Evolutionary conservation across 2,329 filamentous ascomycete genomes (phyloP).

Genomic region (Fusarium neocosmosporiellum): DNA sequence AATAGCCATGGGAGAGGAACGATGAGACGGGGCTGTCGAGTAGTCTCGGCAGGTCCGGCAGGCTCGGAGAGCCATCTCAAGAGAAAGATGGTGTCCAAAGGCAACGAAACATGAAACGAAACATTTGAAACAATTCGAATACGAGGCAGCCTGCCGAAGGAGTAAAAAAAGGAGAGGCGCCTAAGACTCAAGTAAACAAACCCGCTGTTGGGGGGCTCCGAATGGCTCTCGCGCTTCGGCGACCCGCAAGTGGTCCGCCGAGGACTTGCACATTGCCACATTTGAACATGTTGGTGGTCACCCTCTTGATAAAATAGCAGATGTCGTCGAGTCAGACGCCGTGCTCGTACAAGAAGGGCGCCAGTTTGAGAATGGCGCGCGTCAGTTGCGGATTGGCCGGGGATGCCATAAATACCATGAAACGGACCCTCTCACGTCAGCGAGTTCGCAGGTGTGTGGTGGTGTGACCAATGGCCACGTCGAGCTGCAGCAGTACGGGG

Average conservation of each 20-base stretch:
- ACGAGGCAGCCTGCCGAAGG: not conserved
- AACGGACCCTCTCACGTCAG: not conserved
- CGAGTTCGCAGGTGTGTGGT: not conserved
- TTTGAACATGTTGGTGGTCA: not conserved
- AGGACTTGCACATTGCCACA: not conserved
- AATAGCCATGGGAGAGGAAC: not conserved
- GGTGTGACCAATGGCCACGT: not conserved
- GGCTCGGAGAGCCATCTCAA: not conserved
- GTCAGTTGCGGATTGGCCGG: not conserved
- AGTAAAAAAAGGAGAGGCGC: not conserved
- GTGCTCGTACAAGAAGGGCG: not conserved
- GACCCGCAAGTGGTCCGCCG: not conserved
- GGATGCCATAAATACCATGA: not conserved
- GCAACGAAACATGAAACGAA: not conserved
- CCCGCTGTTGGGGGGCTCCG: not conserved
- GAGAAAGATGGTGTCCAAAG: not conserved
- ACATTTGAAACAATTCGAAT: not conserved
- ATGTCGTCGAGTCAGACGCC: not conserved
- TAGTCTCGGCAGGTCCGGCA: not conserved
- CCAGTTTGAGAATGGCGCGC: not conserved
- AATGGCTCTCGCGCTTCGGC: not conserved
- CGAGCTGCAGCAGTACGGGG: not conserved
- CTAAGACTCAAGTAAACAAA: not conserved
- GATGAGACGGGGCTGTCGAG: not conserved
- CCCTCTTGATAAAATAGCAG: not conserved